Conservation (phyloP, 805 yeast genomes). For the Grigorovia yakushimaensis region DNA sequence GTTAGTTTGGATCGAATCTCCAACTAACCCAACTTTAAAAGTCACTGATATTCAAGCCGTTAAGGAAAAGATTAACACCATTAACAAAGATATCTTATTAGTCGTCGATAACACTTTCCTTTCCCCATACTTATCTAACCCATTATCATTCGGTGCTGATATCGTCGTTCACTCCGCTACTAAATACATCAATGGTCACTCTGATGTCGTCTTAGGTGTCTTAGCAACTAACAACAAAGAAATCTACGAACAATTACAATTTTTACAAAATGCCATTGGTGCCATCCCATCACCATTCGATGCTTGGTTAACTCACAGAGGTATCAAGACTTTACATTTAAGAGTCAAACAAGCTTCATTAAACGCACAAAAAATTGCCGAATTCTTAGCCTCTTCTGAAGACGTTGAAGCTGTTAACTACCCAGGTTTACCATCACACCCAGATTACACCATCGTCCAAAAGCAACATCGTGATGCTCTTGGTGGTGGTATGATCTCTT, state of each 20-base stretch:
- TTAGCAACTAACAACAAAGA: constrained; percentile 57
- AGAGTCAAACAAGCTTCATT: constrained; percentile 61
- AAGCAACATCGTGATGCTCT: constrained; percentile 74
- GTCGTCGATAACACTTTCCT: constrained; percentile 86
- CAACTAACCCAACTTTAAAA: constrained; percentile 78
- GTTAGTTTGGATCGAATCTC: constrained; percentile 82
- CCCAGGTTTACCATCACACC: constrained; percentile 68
- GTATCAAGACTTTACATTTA: constrained; percentile 76
- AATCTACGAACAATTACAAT: constrained; percentile 55
- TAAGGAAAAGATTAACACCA: constrained; percentile 39
- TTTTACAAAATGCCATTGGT: constrained; percentile 81
- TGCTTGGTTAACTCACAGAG: constrained; percentile 88
- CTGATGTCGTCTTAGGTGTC: constrained; percentile 83
- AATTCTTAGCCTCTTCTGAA: constrained; percentile 42
- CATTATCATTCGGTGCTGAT: constrained; percentile 75
- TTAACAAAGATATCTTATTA: constrained; percentile 44
- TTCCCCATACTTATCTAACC: constrained; percentile 81
- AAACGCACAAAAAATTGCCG: constrained; percentile 61
- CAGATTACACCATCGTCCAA: constrained; percentile 50
- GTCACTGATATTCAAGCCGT: constrained; percentile 67
- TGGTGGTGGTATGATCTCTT: constrained; percentile 89
- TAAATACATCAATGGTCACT: constrained; percentile 85
- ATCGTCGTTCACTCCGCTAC: constrained; percentile 84
- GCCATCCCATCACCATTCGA: constrained; percentile 87
- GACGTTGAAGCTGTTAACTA: constrained; percentile 63